Percentiles rank a stretch among this genome's conserved stretches.
These are phyloP conservation scores for Phytophthora litchii DNA, from an alignment of 352 stramenopile species.

Conservation along the genomic window DNA sequence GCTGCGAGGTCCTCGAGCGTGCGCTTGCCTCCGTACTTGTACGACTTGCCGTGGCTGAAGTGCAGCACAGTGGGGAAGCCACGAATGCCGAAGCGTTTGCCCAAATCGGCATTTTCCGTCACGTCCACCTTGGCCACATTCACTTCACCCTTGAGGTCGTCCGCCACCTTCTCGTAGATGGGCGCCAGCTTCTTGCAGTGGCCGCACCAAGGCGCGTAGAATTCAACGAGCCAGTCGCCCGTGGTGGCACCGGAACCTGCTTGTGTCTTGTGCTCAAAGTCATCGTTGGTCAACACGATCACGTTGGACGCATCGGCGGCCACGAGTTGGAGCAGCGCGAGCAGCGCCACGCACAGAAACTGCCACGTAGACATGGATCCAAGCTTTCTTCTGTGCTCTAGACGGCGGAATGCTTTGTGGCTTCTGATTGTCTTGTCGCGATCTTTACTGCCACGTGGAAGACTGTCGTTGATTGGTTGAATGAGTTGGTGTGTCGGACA, in stretches of 20 bases:
- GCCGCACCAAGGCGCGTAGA: conserved; percentile 87
- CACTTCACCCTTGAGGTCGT: conserved; percentile 82
- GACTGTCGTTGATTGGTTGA: conserved; percentile 16
- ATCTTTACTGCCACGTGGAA: conserved; percentile 26
- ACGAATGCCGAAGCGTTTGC: conserved; percentile 85
- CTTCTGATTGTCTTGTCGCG: not conserved
- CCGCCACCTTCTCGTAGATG: conserved; percentile 83
- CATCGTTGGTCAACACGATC: conserved; percentile 62
- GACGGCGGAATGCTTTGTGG: conserved; percentile 9
- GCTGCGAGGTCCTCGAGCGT: conserved; percentile 58
- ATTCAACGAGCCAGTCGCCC: conserved; percentile 91
- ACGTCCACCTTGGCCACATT: conserved; percentile 93
- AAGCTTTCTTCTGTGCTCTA: not conserved
- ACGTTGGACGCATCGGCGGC: conserved; percentile 50
- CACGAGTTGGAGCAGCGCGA: conserved; percentile 34
- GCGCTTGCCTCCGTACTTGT: conserved; percentile 73
- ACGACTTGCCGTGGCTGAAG: conserved; percentile 79
- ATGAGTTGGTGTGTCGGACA: conserved; percentile 3
- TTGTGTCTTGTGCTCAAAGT: conserved; percentile 93
- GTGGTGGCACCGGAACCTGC: conserved; percentile 90
- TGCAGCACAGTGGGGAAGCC: conserved; percentile 81
- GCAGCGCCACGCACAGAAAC: conserved; percentile 28
- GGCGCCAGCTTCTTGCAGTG: conserved; percentile 85
- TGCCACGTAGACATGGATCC: conserved; percentile 18
- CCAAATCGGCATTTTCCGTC: conserved; percentile 72